Conservation (phyloP, 371 early-diverging fungal genomes). For the Zopfochytrium polystomum region DNA sequence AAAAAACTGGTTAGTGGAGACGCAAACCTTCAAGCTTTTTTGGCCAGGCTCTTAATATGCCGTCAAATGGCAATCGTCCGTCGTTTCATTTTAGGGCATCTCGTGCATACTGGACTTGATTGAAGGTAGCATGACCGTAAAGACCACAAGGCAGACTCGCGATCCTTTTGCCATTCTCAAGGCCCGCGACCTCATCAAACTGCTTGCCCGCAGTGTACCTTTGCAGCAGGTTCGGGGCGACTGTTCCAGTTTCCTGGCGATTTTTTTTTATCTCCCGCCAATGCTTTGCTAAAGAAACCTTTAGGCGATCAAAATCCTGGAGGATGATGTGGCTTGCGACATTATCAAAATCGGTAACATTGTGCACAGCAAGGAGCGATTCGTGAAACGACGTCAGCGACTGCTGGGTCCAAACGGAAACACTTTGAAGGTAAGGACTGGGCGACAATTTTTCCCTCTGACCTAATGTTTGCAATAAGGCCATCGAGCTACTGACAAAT, state of each 20-base stretch:
- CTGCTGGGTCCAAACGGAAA: constrained; percentile 97
- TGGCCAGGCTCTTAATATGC: background rate
- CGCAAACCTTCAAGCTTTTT: background rate
- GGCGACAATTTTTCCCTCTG: background rate
- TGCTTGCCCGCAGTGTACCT: constrained; percentile 93
- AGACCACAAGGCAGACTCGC: constrained; percentile 94
- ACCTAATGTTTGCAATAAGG: constrained; percentile 40
- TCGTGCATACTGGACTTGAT: constrained; percentile 90
- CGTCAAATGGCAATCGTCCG: too few relatives aligned
- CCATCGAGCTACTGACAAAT: constrained; percentile 94
- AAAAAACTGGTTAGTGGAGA: constrained; percentile 62
- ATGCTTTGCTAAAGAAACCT: background rate
- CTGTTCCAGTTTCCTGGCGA: background rate
- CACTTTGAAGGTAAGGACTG: constrained; percentile 72
- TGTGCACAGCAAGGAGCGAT: constrained; percentile 93
- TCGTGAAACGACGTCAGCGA: constrained; percentile 96
- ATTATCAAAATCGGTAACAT: constrained; percentile 97
- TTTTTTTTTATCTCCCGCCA: constrained; percentile 3
- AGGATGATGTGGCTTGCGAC: constrained; percentile 93
- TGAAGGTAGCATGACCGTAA: constrained; percentile 97
- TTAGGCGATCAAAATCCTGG: constrained; percentile 85
- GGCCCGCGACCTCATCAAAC: constrained; percentile 94
- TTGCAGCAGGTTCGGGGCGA: constrained; percentile 70
- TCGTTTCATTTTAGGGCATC: constrained; percentile 86
- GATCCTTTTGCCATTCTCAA: constrained; percentile 98